Conservation (phyloP, 345 rosid species). For the Populus simonii region DNA sequence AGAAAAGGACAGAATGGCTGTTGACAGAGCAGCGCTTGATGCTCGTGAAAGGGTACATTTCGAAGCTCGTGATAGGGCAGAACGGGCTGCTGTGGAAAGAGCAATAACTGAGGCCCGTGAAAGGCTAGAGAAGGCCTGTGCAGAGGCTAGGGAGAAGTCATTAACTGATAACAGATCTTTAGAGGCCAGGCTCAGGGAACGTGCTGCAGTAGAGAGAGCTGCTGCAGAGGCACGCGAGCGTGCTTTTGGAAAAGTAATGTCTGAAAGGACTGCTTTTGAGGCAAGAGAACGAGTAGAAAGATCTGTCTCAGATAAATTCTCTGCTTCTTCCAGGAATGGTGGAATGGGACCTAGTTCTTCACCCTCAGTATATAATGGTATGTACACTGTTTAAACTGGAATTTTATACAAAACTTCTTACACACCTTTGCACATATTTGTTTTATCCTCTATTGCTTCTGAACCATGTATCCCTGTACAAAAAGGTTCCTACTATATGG, state of each 20-base stretch:
- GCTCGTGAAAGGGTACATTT: slow-evolving; percentile 47
- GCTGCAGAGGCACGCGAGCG: slow-evolving; percentile 91
- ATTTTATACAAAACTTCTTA: not conserved
- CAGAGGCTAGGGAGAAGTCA: slow-evolving; percentile 80
- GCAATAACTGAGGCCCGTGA: slow-evolving; percentile 83
- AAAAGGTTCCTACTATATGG: slow-evolving; percentile 29
- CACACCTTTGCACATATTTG: not conserved
- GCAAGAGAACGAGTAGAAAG: slow-evolving; percentile 65
- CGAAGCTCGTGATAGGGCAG: slow-evolving; percentile 54
- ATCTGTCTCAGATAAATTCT: slow-evolving; percentile 62
- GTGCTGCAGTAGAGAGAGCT: slow-evolving; percentile 92
- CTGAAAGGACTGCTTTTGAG: slow-evolving; percentile 67
- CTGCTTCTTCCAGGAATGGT: slow-evolving; percentile 46
- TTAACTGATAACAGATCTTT: slow-evolving; percentile 41
- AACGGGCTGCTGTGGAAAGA: slow-evolving; percentile 58
- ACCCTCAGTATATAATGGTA: slow-evolving; percentile 55
- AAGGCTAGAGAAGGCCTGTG: slow-evolving; percentile 90
- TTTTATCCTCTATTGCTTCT: slow-evolving; percentile 5
- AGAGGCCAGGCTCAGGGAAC: slow-evolving; percentile 78
- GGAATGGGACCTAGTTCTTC: slow-evolving; percentile 46
- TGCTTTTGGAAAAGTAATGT: slow-evolving; percentile 54
- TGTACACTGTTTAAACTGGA: slow-evolving; percentile 7
- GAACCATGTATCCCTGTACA: slow-evolving; percentile 8
- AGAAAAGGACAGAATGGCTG: slow-evolving; percentile 94
- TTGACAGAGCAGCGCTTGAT: slow-evolving; percentile 56